Base-by-base conservation (phyloP, 106 monocot species). In the Acorus calamus region DNA sequence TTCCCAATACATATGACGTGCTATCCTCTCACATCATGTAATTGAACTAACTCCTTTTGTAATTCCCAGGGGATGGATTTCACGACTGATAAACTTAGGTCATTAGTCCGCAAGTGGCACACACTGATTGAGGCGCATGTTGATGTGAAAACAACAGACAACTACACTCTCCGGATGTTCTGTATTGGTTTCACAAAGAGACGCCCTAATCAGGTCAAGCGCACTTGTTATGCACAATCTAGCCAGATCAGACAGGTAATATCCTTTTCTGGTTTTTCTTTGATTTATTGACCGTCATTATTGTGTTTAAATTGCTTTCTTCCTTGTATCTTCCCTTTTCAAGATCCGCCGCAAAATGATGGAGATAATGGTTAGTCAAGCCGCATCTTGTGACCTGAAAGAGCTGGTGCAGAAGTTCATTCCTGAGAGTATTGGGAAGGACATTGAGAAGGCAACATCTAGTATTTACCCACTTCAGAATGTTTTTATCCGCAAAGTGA, bases 61-160 rank as follows among this genome's bases (percentile, higher is more conserved):
- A 2, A 4, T 69, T 43, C 67, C 3, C 59, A 92, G 92, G 93
- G 93, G 4, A 93, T 93, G 93, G 50, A 83, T 41, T 88, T 93
- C 57, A 93, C 93, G 0, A 86, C 88, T 1, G 93, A 93, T 66
- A 88, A 93, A 72, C 80, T 93, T 8, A 80, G 93, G 55, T 93
- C 85, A 0, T 53, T 93, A 14, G 93, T 93, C 4, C 72, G 80
- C 11, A 93, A 93, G 61, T 93, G 88, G 93, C 93, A 93, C 63
- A 83, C 88, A 3, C 54, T 93, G 11, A 93, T 93, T 50, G 93
- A 93, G 50, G 88, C 93, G 3, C 88, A 93, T 69, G 85, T 93
- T n/a, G 93, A 93, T 77, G 93, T 93, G 14, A 93, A 93, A 61
- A 93, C 93, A 7, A 93, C 93, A 0, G 93, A 93, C 66, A 88